Conservation (phyloP, 805 yeast genomes). For the Spathaspora girioi region DNA sequence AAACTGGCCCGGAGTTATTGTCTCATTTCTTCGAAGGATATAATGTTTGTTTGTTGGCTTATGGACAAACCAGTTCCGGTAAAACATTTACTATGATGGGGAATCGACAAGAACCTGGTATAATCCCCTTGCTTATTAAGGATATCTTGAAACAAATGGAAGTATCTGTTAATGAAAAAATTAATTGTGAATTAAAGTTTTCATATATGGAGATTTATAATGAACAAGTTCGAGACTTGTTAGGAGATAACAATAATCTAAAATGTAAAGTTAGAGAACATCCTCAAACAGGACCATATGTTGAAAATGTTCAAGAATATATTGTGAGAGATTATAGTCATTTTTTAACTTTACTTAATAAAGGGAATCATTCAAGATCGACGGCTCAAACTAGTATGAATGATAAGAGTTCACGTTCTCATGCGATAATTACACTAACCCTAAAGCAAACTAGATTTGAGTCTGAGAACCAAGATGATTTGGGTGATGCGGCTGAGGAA, state of each 20-base stretch:
- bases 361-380: constrained; percentile 56
- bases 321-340: constrained; percentile 47
- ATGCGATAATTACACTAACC: constrained; percentile 67
- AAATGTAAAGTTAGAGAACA: constrained; percentile 60
- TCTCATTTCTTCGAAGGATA: constrained; percentile 43
- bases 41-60: constrained; percentile 41
- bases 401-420: constrained; percentile 71
- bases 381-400: constrained; percentile 76
- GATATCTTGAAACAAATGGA: constrained; percentile 48
- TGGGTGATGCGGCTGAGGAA: constrained; percentile 42
- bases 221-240: constrained; percentile 68
- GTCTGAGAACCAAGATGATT: constrained; percentile 12
- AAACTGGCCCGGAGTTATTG: constrained; percentile 56
- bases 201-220: constrained; percentile 77
- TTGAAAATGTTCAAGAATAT: constrained; percentile 60
- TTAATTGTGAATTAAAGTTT: constrained; percentile 40
- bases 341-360: constrained; percentile 41
- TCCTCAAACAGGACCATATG: constrained; percentile 65
- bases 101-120: constrained; percentile 27
- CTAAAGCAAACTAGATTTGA: constrained; percentile 54
- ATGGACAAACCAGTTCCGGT: constrained; percentile 43
- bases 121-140: constrained; percentile 43
- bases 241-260: constrained; percentile 20
- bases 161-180: constrained; percentile 29
- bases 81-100: constrained; percentile 45